A percentile compares a stretch with the other conserved stretches of the same genome.
phyloP scores from a whole-genome alignment of 306 rosid genomes.

The Glycine soja region DNA sequence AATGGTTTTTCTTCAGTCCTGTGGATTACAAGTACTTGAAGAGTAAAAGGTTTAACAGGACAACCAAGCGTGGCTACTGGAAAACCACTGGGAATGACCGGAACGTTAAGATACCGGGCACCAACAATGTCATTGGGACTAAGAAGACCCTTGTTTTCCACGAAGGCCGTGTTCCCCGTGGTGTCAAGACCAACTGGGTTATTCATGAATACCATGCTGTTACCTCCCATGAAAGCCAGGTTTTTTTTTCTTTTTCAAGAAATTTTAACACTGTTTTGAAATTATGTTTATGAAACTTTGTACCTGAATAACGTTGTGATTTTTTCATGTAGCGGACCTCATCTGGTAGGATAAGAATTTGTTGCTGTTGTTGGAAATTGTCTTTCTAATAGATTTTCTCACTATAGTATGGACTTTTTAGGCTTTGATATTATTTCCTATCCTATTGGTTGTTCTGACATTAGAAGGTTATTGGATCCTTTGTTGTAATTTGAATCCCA shows the following conservation, averaged over 20 bases:
- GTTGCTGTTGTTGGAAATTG: not conserved
- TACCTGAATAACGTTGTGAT: not conserved
- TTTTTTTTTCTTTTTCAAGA: conserved; percentile 11
- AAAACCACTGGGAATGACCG: conserved; percentile 67
- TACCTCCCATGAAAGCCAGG: conserved; percentile 46
- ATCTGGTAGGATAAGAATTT: not conserved
- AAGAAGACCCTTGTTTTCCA: conserved; percentile 74
- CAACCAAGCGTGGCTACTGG: conserved; percentile 71
- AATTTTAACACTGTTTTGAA: not conserved
- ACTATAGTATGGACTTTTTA: not conserved
- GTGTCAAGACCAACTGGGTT: conserved; percentile 59
- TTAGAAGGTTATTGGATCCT: conserved; percentile 28
- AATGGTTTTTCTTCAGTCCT: conserved; percentile 72
- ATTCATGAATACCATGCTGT: conserved; percentile 69
- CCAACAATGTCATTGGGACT: conserved; percentile 52
- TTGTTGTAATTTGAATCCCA: conserved; percentile 18
- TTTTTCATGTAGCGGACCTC: not conserved
- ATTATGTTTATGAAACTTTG: not conserved
- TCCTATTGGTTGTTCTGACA: not conserved
- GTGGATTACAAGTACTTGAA: conserved; percentile 50
- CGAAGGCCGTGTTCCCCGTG: conserved; percentile 42
- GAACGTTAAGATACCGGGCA: conserved; percentile 40
- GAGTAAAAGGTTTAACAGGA: conserved; percentile 49
- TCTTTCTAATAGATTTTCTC: not conserved
- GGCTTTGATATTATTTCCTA: not conserved